These are phyloP conservation scores for Microcos paniculata DNA, from an alignment of 345 rosid genomes.

Conservation along the genomic window DNA sequence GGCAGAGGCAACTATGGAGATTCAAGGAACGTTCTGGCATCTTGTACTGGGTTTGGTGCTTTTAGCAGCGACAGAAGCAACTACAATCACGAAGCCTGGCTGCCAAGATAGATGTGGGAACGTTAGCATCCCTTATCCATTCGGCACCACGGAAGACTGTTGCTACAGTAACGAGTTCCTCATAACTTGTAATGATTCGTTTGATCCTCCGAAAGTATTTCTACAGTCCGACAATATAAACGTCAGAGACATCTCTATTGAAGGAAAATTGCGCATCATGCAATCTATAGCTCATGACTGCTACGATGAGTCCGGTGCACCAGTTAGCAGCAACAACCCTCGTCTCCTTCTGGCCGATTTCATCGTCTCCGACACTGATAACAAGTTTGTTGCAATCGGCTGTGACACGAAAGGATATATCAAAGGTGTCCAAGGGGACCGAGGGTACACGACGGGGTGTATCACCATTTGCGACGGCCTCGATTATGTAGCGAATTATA, in stretches of 20 bases:
- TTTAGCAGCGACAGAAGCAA: background rate
- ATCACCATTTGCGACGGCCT: slow-evolving; percentile 4
- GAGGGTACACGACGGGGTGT: background rate
- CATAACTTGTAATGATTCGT: background rate
- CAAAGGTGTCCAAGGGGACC: background rate
- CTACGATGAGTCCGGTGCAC: background rate
- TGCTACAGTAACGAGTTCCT: background rate
- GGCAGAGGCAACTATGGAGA: background rate
- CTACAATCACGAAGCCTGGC: background rate
- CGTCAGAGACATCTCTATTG: background rate
- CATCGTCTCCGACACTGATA: background rate
- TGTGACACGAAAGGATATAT: slow-evolving; percentile 4
- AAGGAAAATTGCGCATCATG: slow-evolving; percentile 7
- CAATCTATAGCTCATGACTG: slow-evolving; percentile 12
- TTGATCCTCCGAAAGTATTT: slow-evolving; percentile 1
- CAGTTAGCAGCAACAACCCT: background rate
- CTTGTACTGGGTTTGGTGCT: background rate
- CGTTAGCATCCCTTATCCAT: slow-evolving; percentile 23
- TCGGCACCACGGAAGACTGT: slow-evolving; percentile 12
- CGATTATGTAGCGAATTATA: background rate
- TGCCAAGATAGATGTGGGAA: slow-evolving; percentile 15
- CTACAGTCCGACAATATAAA: background rate
- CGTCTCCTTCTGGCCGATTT: background rate
- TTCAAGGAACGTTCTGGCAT: background rate
- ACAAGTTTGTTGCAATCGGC: slow-evolving; percentile 13